These are phyloP conservation scores for Penicillium canescens DNA, from an alignment of 495 filamentous ascomycete species.

Conservation along the genomic window DNA sequence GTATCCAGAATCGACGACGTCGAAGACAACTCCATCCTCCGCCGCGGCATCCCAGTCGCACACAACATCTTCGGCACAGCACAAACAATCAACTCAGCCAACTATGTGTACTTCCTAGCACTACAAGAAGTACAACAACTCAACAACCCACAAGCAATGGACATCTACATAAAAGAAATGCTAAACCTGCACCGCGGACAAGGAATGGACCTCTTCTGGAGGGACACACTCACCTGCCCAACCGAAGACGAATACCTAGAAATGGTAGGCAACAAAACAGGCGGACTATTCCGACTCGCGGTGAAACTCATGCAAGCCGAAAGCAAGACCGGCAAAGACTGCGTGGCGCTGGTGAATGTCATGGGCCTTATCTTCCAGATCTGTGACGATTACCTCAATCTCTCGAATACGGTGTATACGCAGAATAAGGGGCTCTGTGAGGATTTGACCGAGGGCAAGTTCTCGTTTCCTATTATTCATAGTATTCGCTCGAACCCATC, in stretches of 20 bases:
- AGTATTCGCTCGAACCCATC: slow-evolving; percentile 78
- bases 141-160: slow-evolving; percentile 65
- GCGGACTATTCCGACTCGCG: slow-evolving; percentile 90
- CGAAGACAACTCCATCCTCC: slow-evolving; percentile 79
- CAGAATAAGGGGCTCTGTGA: slow-evolving; percentile 94
- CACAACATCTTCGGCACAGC: slow-evolving; percentile 94
- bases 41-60: slow-evolving; percentile 87
- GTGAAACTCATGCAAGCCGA: slow-evolving; percentile 97
- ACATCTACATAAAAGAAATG: slow-evolving; percentile 85
- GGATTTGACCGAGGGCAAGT: slow-evolving; percentile 97
- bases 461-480: slow-evolving; percentile 96
- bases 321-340: slow-evolving; percentile 62
- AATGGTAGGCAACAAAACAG: slow-evolving; percentile 98
- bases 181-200: slow-evolving; percentile 94
- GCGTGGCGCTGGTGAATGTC: slow-evolving; percentile 82
- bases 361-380: slow-evolving; percentile 96
- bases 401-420: slow-evolving; percentile 69
- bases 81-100: slow-evolving; percentile 96
- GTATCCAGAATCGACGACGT: slow-evolving; percentile 76
- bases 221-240: slow-evolving; percentile 89
- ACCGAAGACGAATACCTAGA: slow-evolving; percentile 96
- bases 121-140: slow-evolving; percentile 80
- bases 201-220: slow-evolving; percentile 97
- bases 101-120: slow-evolving; percentile 94
- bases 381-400: slow-evolving; percentile 94